Evolutionary conservation across 306 rosid species (phyloP).

Genomic region (Oxytropis ochrocephala): DNA sequence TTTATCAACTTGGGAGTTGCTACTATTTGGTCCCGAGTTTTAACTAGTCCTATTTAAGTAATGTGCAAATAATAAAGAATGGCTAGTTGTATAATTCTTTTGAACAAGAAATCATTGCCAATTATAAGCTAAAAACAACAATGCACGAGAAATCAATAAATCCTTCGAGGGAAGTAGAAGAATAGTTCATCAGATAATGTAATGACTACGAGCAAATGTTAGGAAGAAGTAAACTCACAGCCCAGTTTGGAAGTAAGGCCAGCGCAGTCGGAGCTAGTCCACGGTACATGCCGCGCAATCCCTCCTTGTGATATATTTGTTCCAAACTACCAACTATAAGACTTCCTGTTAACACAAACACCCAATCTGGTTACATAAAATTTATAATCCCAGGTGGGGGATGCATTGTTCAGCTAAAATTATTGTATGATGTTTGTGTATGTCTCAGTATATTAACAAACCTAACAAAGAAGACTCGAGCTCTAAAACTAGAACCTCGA

Average conservation of each 20-base stretch:
- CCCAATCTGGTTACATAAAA: background rate
- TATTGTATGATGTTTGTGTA: background rate
- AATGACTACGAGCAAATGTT: background rate
- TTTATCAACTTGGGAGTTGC: background rate
- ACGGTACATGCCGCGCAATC: conserved; percentile 83
- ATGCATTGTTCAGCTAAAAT: background rate
- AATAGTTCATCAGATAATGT: background rate
- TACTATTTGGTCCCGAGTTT: background rate
- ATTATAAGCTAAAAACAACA: background rate
- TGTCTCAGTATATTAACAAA: background rate
- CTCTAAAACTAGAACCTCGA: background rate
- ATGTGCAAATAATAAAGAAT: background rate
- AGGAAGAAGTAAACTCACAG: conserved; percentile 46
- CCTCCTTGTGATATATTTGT: conserved; percentile 70
- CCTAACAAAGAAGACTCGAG: background rate
- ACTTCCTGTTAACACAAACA: conserved; percentile 45
- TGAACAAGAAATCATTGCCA: background rate
- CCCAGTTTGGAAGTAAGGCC: conserved; percentile 89
- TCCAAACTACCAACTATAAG: conserved; percentile 68
- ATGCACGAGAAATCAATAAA: background rate
- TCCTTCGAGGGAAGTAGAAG: background rate
- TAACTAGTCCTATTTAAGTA: background rate
- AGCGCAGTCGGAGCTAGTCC: conserved; percentile 79
- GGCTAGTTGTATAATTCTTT: background rate
- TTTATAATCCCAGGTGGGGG: background rate